Base-by-base conservation (phyloP, 208 protist genomes). In the Novymonas esmeraldas region DNA sequence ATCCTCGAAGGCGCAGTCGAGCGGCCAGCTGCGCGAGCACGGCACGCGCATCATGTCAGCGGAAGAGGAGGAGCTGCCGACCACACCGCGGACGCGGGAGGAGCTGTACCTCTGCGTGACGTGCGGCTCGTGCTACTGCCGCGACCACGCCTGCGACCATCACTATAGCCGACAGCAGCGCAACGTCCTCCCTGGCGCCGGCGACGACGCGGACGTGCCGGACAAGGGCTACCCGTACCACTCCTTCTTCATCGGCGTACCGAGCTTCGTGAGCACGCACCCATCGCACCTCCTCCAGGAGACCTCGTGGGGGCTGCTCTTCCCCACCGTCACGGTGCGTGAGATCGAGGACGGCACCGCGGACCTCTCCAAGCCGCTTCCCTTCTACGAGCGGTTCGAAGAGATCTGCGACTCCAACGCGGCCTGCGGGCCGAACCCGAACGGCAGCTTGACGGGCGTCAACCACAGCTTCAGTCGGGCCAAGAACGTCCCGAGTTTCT, bases 41-140 rank as follows among this genome's bases (percentile, higher is more conserved):
- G 36, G 51, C 29, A 59, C 39, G 3, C 67, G 58, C 6, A 28
- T 62, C 38, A 68, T 80, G 24, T 70, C 75, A 0, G 75, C 75
- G 9, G 73, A 74, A 39, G 79, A 85, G 38, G 76, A 82, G 76
- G 75, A 85, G 57, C 71, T 79, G 51, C 76, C 79, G 2, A 67
- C 54, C 3, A 85, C 79, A 46, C 79, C 79, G n/a, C 69, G 79
- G 20, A 79, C 70, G 11, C 72, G 81, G 34, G 69, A 82, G 44
- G 81, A 90, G 57, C 45, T 94, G 31, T 92, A 87, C 56, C 62
- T 94, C 26, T 94, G 89, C 42, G 72, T 81, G 20, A 85, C 85
- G 20, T 94, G 89, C 33, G 82, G 73, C 20, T 60, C 58, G 29
- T 94, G 85, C 58, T 94, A 87, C 76, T 94, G 89, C 61, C 26